These are phyloP conservation scores for Tetrapyrgos nigripes DNA, from an alignment of 1,284 basidiomycete genomes.

Conservation along the genomic window DNA sequence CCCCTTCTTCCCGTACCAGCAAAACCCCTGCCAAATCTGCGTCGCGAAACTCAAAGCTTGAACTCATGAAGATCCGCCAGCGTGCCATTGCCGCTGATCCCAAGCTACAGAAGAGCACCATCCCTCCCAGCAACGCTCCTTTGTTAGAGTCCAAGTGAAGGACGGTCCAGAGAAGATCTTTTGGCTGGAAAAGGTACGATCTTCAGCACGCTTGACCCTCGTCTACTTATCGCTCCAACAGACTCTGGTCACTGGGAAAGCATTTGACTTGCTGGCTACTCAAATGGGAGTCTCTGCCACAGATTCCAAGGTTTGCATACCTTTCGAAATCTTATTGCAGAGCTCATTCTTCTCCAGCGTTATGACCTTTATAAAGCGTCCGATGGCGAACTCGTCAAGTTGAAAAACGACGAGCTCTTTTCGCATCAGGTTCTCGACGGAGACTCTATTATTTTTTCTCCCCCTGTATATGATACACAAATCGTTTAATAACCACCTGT, in stretches of 20 bases:
- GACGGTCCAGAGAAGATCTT: conserved; percentile 49
- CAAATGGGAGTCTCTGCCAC: conserved; percentile 40
- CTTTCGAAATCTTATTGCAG: not conserved
- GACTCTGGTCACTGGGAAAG: conserved; percentile 53
- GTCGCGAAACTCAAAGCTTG: conserved; percentile 65
- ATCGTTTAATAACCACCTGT: conserved; percentile 50
- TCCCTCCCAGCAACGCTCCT: conserved; percentile 61
- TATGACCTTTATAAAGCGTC: conserved; percentile 13
- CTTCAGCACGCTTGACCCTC: not conserved
- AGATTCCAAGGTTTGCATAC: conserved; percentile 22
- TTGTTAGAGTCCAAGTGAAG: conserved; percentile 52
- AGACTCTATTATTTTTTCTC: conserved; percentile 9
- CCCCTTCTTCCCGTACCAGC: conserved; percentile 28
- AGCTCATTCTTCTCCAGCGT: not conserved
- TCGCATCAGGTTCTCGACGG: conserved; percentile 22
- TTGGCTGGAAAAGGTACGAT: conserved; percentile 73
- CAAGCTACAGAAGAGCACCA: conserved; percentile 51
- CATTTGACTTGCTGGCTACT: conserved; percentile 50
- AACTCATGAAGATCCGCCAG: conserved; percentile 77
- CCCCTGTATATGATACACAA: not conserved
- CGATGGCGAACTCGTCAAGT: not conserved
- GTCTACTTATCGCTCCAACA: conserved; percentile 22
- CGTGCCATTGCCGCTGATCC: conserved; percentile 66
- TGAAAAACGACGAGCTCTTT: conserved; percentile 17
- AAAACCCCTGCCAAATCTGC: conserved; percentile 40